Base-by-base conservation (phyloP, 164 flowering plant species). In the Buxus sempervirens region DNA sequence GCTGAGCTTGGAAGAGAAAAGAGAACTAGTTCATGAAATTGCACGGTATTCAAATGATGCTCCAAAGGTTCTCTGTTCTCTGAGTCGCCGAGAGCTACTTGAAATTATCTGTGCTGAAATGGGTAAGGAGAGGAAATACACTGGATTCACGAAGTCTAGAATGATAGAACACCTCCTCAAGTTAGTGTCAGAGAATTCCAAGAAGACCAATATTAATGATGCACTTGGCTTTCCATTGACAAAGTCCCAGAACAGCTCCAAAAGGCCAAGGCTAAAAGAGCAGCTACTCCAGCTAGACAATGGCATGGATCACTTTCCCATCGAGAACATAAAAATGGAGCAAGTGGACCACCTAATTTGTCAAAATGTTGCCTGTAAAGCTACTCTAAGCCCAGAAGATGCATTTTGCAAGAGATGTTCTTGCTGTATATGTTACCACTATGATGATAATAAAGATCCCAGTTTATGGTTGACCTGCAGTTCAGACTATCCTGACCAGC, bases 371-470 rank as follows among this genome's bases (percentile, higher is more conserved):
- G 83, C 88, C 22, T 84, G 88, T 64, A 76, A 71, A 70, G 85
- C 86, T 38, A 54, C 63, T 57, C 72, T 81, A 45, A 54, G 26
- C 13, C 41, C 63, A 14, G 66, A 54, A 48, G 81, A 76, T 70
- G 54, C 73, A 3, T 84, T 82, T 70, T 84, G 88, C 83, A 81
- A 72, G 74, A 79, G 86, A 71, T 85, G 88, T 62, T 73, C 84
- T 63, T 85, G 88, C 64, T 81, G 86, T 66, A 79, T 82, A 36
- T 85, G 86, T 73, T 79, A 81, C 63, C 54, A 26, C 0, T 83
- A 68, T 64, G 86, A 82, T 70, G 86, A 82, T 62, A 85, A 82
- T 77, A 85, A 85, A 76, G 88, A 85, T 70, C 83, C 88, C 66
- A 82, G 82, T 71, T 77, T 85, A 1, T 85, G 88, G 88, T 71